Conservation (phyloP, 169 alveolate genomes). For the Eimeria brunetti region DNA sequence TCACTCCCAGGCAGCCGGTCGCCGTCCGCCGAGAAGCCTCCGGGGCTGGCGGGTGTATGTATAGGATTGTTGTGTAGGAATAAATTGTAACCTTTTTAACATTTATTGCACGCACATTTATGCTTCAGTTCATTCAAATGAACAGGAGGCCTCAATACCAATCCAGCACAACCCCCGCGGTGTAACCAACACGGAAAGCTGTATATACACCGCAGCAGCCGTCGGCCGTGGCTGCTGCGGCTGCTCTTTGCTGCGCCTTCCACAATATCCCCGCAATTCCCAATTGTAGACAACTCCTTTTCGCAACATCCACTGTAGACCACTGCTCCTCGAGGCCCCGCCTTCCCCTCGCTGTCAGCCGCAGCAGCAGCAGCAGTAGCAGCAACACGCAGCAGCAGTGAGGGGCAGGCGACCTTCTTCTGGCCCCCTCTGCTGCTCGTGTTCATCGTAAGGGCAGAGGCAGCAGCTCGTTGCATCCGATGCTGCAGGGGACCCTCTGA, state of each 20-base stretch:
- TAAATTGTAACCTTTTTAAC: not conserved
- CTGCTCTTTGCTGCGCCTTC: constrained; percentile 27
- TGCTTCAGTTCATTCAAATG: not conserved
- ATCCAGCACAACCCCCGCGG: too few species aligned
- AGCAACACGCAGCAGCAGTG: not conserved
- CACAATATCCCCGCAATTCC: not conserved
- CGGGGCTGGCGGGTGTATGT: constrained; percentile 33
- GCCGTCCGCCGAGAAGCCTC: constrained; percentile 47
- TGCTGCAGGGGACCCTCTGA: not conserved
- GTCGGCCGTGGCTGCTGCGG: constrained; percentile 39
- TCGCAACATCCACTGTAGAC: not conserved
- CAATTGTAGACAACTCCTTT: not conserved
- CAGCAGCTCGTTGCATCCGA: not conserved
- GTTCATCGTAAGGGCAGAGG: not conserved
- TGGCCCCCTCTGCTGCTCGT: not conserved
- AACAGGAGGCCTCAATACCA: not conserved
- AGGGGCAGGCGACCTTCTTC: not conserved
- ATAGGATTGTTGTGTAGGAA: not conserved
- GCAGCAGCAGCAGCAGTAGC: not conserved
- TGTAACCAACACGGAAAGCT: not conserved
- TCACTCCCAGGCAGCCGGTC: constrained; percentile 39
- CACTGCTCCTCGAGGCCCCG: not conserved
- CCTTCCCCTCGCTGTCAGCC: not conserved
- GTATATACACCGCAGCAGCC: constrained; percentile 10
- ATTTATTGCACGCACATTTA: not conserved